Conservation (phyloP, 352 stramenopile genomes). For the Aphanomyces euteiches region DNA sequence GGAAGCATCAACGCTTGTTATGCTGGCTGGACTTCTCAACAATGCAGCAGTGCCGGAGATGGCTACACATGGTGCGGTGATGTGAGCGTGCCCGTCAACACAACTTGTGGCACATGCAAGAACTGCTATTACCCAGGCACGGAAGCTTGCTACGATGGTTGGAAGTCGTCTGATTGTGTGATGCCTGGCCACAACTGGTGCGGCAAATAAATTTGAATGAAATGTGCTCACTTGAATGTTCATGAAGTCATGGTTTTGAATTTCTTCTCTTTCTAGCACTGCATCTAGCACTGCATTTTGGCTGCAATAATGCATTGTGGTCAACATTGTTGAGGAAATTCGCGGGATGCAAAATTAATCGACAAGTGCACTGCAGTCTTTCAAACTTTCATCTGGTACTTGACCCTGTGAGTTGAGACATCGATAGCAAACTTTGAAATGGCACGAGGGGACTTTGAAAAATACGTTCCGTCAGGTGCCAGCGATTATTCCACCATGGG, state of each 20-base stretch:
- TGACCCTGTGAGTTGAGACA: background rate
- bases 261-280: too few relatives aligned
- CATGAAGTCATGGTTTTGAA: too few relatives aligned
- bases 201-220: background rate
- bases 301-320: too few relatives aligned
- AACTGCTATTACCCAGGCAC: background rate
- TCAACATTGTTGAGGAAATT: too few relatives aligned
- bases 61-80: background rate
- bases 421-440: background rate
- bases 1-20: background rate
- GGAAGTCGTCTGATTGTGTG: background rate
- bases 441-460: background rate
- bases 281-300: too few relatives aligned
- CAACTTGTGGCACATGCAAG: background rate
- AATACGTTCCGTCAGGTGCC: background rate
- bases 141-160: background rate
- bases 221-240: background rate
- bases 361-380: constrained; percentile 23
- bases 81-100: background rate
- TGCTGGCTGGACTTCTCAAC: background rate
- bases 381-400: background rate
- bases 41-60: background rate
- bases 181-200: background rate
- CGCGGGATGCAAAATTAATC: background rate
- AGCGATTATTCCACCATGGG: background rate